phyloP scores from a whole-genome alignment of 208 protist species.

The Crithidia bombi region DNA sequence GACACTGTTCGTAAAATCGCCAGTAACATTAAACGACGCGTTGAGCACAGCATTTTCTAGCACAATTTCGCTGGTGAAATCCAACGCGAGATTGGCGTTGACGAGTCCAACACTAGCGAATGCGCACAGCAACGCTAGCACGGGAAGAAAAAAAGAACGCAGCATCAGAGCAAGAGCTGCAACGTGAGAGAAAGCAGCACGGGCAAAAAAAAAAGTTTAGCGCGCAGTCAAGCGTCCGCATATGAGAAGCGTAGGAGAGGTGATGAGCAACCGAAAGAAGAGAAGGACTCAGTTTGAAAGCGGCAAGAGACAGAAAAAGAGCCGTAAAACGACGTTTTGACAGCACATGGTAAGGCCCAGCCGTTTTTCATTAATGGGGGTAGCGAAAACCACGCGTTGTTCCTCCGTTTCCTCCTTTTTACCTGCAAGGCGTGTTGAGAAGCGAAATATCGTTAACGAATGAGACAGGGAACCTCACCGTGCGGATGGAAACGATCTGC shows the following conservation, averaged over 20 bases:
- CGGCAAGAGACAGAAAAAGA: neutral
- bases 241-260: neutral
- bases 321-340: neutral
- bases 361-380: too few species aligned
- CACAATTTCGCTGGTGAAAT: constrained; percentile 47
- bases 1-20: constrained; percentile 28
- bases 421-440: too few species aligned
- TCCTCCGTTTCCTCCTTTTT: too few species aligned
- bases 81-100: constrained; percentile 28
- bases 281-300: too few species aligned
- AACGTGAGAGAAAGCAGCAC: neutral
- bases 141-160: neutral
- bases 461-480: neutral
- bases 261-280: neutral
- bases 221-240: too few species aligned
- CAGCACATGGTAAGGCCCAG: too few species aligned
- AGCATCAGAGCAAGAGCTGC: neutral
- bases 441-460: neutral
- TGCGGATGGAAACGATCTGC: neutral
- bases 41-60: constrained; percentile 37
- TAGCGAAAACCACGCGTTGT: too few species aligned
- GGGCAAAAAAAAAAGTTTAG: too few species aligned
- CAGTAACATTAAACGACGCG: constrained; percentile 30
- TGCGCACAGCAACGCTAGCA: constrained; percentile 1
- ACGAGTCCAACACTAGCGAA: neutral